Evolutionary conservation across 306 rosid genomes (phyloP), one percentile per base, ranked within the genome.

Genomic region (Casuarina glauca): DNA sequence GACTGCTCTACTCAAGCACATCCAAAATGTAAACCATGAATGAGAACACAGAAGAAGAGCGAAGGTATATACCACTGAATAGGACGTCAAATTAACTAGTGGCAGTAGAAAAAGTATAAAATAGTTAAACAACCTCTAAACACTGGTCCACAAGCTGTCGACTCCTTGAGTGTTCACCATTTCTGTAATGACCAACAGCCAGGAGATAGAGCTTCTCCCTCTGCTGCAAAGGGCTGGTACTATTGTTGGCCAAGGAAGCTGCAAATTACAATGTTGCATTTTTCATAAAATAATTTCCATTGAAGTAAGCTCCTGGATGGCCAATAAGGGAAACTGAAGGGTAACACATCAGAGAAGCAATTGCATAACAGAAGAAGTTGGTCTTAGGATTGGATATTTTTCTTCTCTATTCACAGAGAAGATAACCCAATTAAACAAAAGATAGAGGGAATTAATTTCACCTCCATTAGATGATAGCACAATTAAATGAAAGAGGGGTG

Each of bases 191-290:
- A 77, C 98, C 97, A 86, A 94, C 94, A 50, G 93, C 94, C 73
- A 94, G 91, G 70, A 92, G 98, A 84, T 94, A 94, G 36, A 90
- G 80, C 84, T 80, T 90, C 89, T 94, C 97, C 85, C 97, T 89
- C 82, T 74, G 69, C 54, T 89, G 87, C 85, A 79, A 77, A 75
- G 94, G 90, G 74, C 75, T 81, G 73, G 4, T 79, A 57, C 74
- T 70, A 75, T 78, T 82, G 19, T 49, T 76, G 62, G 74, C 81
- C 81, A 87, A 43, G 63, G 94, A 82, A 82, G 87, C 98, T 94
- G 93, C 78, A 82, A 79, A 86, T 63, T 76, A 76, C 42, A 79
- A 48, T 41, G 26, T 41, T 17, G 3, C 4, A 17, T 41, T 0
- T 7, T 67, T 13, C 69, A 63, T 6, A n/a, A 67, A 42, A 67